Conservation (phyloP, 75 land plant species). For the Ceratopteris richardii region DNA sequence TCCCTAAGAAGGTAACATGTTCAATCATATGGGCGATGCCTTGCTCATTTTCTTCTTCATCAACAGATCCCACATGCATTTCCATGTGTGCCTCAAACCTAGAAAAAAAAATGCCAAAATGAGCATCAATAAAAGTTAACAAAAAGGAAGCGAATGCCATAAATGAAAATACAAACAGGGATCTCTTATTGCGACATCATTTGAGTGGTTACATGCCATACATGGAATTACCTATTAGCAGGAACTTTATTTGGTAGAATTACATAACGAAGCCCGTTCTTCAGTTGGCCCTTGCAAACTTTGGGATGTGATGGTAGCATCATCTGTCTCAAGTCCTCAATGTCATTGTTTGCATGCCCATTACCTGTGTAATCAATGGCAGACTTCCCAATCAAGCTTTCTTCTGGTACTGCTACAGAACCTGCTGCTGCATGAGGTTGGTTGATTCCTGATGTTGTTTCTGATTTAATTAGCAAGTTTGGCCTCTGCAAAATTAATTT, state of each 20-base stretch:
- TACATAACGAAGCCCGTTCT: conserved; percentile 81
- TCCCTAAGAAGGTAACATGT: conserved; percentile 98
- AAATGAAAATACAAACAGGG: no score
- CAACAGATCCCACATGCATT: conserved; percentile 99
- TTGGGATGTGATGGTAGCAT: conserved; percentile 88
- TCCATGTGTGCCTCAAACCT: conserved; percentile 99
- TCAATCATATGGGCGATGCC: conserved; percentile 99
- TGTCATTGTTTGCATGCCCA: conserved; percentile 9
- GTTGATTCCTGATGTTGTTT: background rate
- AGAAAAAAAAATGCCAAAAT: background rate
- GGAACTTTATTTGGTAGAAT: conserved; percentile 97
- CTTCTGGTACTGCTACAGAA: conserved; percentile 2
- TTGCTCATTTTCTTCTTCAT: conserved; percentile 95
- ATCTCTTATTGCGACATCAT: background rate
- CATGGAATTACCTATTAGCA: conserved; percentile 58
- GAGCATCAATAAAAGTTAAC: conserved; percentile 6
- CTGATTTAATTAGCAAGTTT: background rate
- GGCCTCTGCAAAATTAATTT: background rate
- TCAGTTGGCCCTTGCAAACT: conserved; percentile 69
- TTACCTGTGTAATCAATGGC: background rate
- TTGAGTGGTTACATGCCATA: background rate
- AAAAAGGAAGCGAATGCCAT: background rate
- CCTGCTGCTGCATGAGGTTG: conserved; percentile 4
- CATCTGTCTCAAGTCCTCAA: conserved; percentile 50
- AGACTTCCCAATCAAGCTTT: background rate